A percentile compares a stretch with the other conserved stretches of the same genome.
phyloP scores from a whole-genome alignment of 75 land plant species.

The Cryptomeria japonica region DNA sequence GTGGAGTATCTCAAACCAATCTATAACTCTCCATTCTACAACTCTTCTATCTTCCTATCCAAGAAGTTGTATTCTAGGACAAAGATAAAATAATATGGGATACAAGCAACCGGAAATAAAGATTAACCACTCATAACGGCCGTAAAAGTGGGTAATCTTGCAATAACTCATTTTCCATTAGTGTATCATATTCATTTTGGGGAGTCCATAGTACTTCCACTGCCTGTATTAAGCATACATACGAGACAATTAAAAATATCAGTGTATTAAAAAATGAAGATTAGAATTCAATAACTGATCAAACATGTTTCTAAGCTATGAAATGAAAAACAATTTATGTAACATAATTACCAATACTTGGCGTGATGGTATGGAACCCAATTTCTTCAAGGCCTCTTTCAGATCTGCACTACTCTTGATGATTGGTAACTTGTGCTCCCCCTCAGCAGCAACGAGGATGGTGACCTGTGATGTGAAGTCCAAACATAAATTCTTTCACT shows the following conservation, averaged over 20 bases:
- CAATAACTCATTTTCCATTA: conserved; percentile 79
- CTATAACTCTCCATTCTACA: not conserved
- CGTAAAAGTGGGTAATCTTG: conserved; percentile 85
- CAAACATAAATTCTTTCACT: not conserved
- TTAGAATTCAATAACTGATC: not conserved
- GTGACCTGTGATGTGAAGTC: conserved; percentile 59
- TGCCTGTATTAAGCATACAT: conserved; percentile 52
- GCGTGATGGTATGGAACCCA: conserved; percentile 83
- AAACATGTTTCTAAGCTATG: not conserved
- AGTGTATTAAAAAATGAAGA: not conserved
- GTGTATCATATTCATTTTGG: conserved; percentile 86
- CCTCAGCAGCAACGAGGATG: conserved; percentile 91
- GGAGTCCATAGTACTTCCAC: conserved; percentile 99
- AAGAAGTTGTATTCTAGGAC: not conserved
- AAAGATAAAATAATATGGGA: not conserved
- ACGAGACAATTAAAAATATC: not conserved
- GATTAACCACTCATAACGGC: conserved; percentile 47
- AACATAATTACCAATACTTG: conserved; percentile 62
- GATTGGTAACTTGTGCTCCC: conserved; percentile 80
- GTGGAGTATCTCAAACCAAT: not conserved
- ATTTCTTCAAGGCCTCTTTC: conserved; percentile 78
- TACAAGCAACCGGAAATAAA: not conserved
- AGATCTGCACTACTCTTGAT: conserved; percentile 82
- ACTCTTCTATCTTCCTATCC: not conserved
- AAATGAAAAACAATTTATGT: not conserved